These are phyloP conservation scores for Turnera subulata DNA, from an alignment of 345 rosid species.

Conservation along the genomic window DNA sequence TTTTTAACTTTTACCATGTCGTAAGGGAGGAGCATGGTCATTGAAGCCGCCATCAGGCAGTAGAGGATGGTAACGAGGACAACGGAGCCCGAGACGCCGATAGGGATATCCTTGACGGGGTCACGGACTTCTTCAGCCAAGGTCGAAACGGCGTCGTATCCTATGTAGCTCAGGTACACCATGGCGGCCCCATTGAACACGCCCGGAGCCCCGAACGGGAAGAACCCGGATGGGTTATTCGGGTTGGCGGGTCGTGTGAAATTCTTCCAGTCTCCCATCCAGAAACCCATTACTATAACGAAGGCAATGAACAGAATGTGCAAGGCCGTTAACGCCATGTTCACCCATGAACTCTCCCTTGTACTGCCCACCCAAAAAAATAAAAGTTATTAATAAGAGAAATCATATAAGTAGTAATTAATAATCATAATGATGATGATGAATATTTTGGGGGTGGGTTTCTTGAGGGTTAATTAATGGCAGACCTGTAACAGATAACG, in stretches of 20 bases:
- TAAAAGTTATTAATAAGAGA: neutral
- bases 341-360: conserved; percentile 71
- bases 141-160: conserved; percentile 95
- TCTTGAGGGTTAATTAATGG: too few species aligned
- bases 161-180: conserved; percentile 88
- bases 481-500: conserved; percentile 61
- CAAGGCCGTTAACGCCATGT: conserved; percentile 66
- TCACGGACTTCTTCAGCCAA: conserved; percentile 86
- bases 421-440: too few species aligned
- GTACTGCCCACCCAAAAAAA: conserved; percentile 32
- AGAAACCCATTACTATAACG: conserved; percentile 69
- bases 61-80: conserved; percentile 69
- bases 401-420: neutral
- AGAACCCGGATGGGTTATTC: conserved; percentile 58
- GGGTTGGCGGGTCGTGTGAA: conserved; percentile 49
- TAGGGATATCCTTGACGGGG: conserved; percentile 80
- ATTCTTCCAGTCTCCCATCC: conserved; percentile 61
- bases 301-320: conserved; percentile 75
- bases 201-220: conserved; percentile 65
- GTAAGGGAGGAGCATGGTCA: conserved; percentile 91
- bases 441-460: too few species aligned
- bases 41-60: conserved; percentile 88
- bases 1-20: conserved; percentile 46
- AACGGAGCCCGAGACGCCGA: conserved; percentile 88
- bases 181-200: conserved; percentile 75